Evolutionary conservation across 192 early-diverging fungal species (phyloP), one percentile per base, ranked within the genome.

Genomic region (Oehlia diaphana): DNA sequence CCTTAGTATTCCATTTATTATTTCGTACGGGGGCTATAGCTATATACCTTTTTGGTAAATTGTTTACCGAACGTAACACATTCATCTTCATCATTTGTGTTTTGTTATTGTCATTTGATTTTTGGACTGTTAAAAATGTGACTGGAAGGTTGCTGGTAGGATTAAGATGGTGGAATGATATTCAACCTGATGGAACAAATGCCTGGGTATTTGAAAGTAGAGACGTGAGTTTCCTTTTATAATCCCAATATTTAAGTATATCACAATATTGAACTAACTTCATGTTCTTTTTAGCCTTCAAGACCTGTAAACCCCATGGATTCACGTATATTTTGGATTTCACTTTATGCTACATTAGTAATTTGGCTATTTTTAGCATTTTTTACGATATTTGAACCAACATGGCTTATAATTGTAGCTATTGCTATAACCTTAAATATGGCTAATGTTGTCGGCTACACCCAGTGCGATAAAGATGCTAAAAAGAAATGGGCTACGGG

Each of bases 41-140:
- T 35, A 91, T 93, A 39, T 99, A 98, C 85, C 82, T 98, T 61
- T 87, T 98, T 64, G 94, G 93, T 35, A 92, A 90, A 74, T 84
- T 96, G 78, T 92, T 97, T 79, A 93, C 93, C 13, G 83, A 88
- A 81, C 94, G 91, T 85, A 97, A 96, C 85, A 91, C 97, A 31
- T 84, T 98, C 28, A 88, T 94, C 6, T 98, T 99, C 84, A 94
- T 99, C 16, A 80, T 98, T 47, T 95, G 94, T 65, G 92, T 97
- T 16, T 88, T 99, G 49, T 88, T 96, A 35, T 91, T 99, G 44
- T 91, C 96, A 7, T 97, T 98, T 85, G 97, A 99, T 76, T 99
- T 99, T 83, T 99, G 97, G 97, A 98, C 96, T 0, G 96, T 98
- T 21, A 99, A 99, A 84, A 99, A 99, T 82, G 94, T 99, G 26